These are phyloP conservation scores for Fusarium staphyleae DNA, from an alignment of 2,329 filamentous ascomycete genomes.

Conservation along the genomic window DNA sequence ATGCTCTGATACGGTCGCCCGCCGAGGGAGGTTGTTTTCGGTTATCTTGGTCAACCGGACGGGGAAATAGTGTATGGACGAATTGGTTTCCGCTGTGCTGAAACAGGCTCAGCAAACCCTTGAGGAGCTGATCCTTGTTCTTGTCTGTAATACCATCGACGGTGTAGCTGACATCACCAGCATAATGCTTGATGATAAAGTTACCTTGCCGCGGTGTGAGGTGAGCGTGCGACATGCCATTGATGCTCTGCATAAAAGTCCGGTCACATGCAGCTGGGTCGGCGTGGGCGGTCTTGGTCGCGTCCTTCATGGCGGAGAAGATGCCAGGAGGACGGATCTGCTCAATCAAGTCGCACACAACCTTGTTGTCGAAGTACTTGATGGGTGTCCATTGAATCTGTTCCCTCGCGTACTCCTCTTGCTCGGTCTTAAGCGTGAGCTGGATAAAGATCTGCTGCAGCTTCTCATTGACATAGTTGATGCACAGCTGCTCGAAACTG, in stretches of 20 bases:
- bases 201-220: constrained; percentile 91
- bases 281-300: constrained; percentile 96
- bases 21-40: constrained; percentile 92
- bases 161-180: constrained; percentile 93
- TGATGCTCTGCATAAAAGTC: constrained; percentile 93
- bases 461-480: constrained; percentile 99
- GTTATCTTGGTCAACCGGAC: constrained; percentile 95
- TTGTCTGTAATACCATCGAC: constrained; percentile 98
- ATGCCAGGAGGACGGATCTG: constrained; percentile 88
- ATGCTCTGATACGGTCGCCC: constrained; percentile 93
- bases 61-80: constrained; percentile 86
- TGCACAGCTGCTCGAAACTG: constrained; percentile 98
- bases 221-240: constrained; percentile 89
- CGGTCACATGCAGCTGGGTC: constrained; percentile 93
- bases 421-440: constrained; percentile 92
- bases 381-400: constrained; percentile 99
- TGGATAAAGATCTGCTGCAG: constrained; percentile 99
- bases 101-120: constrained; percentile 89
- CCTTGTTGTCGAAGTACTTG: constrained; percentile 99
- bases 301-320: constrained; percentile 96
- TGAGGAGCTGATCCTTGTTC: constrained; percentile 97
- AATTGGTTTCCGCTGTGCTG: constrained; percentile 85
- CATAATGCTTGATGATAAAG: constrained; percentile 99
- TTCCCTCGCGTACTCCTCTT: constrained; percentile 95
- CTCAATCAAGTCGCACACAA: constrained; percentile 97